Base-by-base conservation (phyloP, 176 grass and related monocot genomes). In the Bromus sterilis region DNA sequence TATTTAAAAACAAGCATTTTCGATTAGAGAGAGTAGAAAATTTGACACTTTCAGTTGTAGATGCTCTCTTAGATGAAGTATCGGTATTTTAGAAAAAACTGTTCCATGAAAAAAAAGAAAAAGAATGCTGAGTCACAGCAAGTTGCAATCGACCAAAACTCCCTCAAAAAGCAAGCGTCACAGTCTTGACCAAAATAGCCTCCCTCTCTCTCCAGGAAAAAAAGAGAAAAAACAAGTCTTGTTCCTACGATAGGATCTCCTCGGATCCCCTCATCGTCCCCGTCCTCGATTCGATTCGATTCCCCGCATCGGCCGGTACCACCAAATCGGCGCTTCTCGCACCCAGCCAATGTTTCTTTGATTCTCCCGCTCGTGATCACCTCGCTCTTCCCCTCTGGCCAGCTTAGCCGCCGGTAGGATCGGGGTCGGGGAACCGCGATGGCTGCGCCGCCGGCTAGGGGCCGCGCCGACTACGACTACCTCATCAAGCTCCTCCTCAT, bases 401-500 rank as follows among this genome's bases (percentile, higher is more conserved):
- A 34, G 71, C 78, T 56, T 24, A 11, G 80, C 41, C 59, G 64
- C 77, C 24, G 21, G 76, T 78, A 55, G 55, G 65, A 36, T 29
- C 57, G 74, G 70, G 58, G 72, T 82, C 86, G 63, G 73, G 66
- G 18, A 61, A 82, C 66, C 53, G 46, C 79, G 39, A 95, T 95
- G 93, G 93, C 87, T 53, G 93, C 90, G 56, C 87, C 86, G 69
- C 90, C 90, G 43, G 83, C 85, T 70, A 91, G 93, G 82, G 86
- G 88, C 66, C 86, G 90, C 71, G 88, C 90, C 46, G 93, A 93
- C 82, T 93, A 93, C 42, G 88, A 95, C 87, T 92, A 92, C 85
- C 87, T 92, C 84, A 88, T 95, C 60, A 95, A 95, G 56, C 93
- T 95, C 23, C 89, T 92, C 57, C 82, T 95, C 85, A 95, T 95